Evolutionary conservation across 2,329 filamentous ascomycete species (phyloP), one percentile per base, ranked within the genome.

Genomic region (Cercospora nicotianae): DNA sequence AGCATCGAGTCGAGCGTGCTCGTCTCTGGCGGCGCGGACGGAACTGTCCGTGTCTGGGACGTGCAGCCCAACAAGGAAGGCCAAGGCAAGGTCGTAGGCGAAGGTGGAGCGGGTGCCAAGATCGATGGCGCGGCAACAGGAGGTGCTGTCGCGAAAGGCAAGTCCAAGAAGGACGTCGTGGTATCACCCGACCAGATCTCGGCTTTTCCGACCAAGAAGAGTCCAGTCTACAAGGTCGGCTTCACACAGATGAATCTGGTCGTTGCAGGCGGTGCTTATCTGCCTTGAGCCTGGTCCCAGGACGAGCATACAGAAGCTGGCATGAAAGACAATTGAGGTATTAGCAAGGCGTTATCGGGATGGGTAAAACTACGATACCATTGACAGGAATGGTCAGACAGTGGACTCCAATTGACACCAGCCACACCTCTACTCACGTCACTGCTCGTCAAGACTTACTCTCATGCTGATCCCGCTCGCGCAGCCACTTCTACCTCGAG

Each of bases 231-330:
- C 80, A 95, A 94, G 81, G 94, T 96, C 64, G 88, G 91, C 76
- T 97, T 97, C 75, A 98, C 95, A 3, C 86, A 93, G 69, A 97
- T 97, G 92, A 99, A 99, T 78, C 80, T 98, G 72, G 90, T 97
- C 12, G 84, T 98, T 69, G 93, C 93, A 23, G 93, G 91, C 58
- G 93, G 94, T 48, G 87, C 86, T 42, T 90, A 88, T 79, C 76
- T 89, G 76, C 87, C 87, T 42, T 78, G 67, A 74, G 51, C 12
- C 12, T 8, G 12, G 31, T 18, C 18, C 10, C 18, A 61, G 26
- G 30, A 36, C 51, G 18, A 13, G 48, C 48, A 61, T 45, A 33
- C 30, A 31, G 28, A 23, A 13, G 16, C 16, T 28, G 26, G 51
- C 31, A 59, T 59, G 51, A 42, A 23, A 28, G 18, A 33, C 28